Base-by-base conservation (phyloP, 441 rosid genomes). In the Arabidopsis lyrata region DNA sequence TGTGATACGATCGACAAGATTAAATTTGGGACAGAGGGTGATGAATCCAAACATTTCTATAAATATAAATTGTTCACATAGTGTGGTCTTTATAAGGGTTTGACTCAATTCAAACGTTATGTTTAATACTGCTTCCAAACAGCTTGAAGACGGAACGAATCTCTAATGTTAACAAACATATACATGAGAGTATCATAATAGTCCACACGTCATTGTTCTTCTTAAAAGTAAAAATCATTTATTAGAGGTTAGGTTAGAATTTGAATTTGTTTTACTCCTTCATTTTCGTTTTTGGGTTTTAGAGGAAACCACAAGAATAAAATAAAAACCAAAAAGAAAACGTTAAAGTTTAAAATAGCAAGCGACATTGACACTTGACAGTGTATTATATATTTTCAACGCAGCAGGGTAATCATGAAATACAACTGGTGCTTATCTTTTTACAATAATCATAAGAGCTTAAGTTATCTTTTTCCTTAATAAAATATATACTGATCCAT, bases 131-230 rank as follows among this genome's bases (percentile, higher is more conserved):
- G 62, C 62, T 62, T 63, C 69, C 77, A 56, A 64, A 65, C 55
- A 16, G 72, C 72, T 49, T 56, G 16, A 65, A 65, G 77, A 65
- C 66, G 27, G 50, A 65, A 56, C 34, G 66, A 73, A 73, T 64
- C 72, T 73, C 65, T 32, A n/a, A 9, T 63, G n/a, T 14, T 45
- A 24, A 34, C 57, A 9, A 62, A 24, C 59, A 48, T 48, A 24
- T 4, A 31, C 13, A 50, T 14, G 52, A 36, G 35, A 9, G 63
- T 68, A 34, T 68, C n/a, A 44, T 44, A n/a, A 44, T 44, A n/a
- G 54, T 63, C 34, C 41, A 34, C 35, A 69, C 38, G 66, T 47
- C 44, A 60, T 50, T 58, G 16, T 59, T 36, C 16, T 35, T 59
- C 59, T 35, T 35, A 29, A 29, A 62, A 41, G 18, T 16, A 38